Evolutionary conservation across 345 rosid species (phyloP).

Genomic region (Acer negundo): DNA sequence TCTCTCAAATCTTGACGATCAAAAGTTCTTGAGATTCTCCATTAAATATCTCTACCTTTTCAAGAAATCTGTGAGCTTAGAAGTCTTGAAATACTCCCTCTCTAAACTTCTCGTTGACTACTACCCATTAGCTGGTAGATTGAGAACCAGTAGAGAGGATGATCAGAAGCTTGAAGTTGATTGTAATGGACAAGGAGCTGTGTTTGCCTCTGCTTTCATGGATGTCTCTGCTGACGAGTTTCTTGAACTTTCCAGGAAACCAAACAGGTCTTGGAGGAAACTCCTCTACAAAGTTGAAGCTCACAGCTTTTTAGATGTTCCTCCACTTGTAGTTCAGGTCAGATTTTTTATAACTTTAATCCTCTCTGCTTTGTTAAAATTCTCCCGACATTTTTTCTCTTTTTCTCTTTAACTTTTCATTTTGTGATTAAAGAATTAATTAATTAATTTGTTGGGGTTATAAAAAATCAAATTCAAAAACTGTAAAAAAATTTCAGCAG

Average conservation of each 20-base stretch:
- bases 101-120: constrained; percentile 71
- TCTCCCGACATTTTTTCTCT: neutral
- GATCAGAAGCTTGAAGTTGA: constrained; percentile 69
- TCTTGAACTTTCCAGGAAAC: constrained; percentile 54
- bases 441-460: neutral
- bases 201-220: constrained; percentile 85
- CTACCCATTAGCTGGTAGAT: constrained; percentile 94
- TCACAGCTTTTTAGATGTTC: constrained; percentile 69
- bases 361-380: neutral
- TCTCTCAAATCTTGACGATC: constrained; percentile 93
- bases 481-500: neutral
- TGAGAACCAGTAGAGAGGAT: constrained; percentile 34
- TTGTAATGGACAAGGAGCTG: constrained; percentile 82
- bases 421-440: no score
- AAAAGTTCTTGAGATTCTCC: constrained; percentile 91
- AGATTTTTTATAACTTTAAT: neutral
- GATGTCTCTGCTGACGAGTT: constrained; percentile 66
- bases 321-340: constrained; percentile 96
- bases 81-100: constrained; percentile 61
- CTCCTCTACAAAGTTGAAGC: constrained; percentile 67
- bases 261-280: constrained; percentile 91
- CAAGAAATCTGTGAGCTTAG: constrained; percentile 40
- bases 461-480: neutral
- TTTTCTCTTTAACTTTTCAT: neutral
- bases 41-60: constrained; percentile 88